Conservation (phyloP, 2,329 filamentous ascomycete species). For the Rosellinia necatrix region DNA sequence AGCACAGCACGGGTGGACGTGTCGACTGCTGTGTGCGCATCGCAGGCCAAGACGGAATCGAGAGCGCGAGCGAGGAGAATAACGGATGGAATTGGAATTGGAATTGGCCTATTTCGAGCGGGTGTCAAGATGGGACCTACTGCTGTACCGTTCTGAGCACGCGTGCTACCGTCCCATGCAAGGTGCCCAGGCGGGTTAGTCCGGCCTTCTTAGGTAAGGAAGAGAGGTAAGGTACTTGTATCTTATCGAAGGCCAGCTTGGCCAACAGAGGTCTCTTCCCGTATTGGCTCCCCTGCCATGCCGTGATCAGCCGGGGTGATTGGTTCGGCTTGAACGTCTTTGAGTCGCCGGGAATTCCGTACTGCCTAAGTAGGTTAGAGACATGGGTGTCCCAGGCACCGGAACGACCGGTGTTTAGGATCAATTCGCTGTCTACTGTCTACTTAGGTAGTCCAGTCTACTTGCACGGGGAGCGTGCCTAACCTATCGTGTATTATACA, state of each 20-base stretch:
- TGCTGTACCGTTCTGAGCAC: constrained; percentile 19
- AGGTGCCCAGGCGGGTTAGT: constrained; percentile 12
- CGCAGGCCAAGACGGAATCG: constrained; percentile 9
- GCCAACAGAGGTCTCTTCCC: no score
- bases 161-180: constrained; percentile 9
- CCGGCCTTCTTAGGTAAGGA: background rate
- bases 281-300: background rate
- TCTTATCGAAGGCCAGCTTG: no score
- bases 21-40: constrained; percentile 23
- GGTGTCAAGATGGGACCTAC: constrained; percentile 26
- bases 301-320: background rate
- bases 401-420: background rate
- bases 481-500: no score
- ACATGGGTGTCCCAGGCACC: background rate
- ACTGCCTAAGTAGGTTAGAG: constrained; percentile 5
- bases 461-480: no score
- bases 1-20: constrained; percentile 15
- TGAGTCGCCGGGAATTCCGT: constrained; percentile 2
- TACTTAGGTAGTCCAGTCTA: no score
- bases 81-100: constrained; percentile 23
- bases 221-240: no score
- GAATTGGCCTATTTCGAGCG: constrained; percentile 22
- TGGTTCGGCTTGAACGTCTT: background rate
- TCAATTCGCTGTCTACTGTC: no score
- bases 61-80: constrained; percentile 14